phyloP scores from a whole-genome alignment of 345 rosid species.

The Barbarea vulgaris region DNA sequence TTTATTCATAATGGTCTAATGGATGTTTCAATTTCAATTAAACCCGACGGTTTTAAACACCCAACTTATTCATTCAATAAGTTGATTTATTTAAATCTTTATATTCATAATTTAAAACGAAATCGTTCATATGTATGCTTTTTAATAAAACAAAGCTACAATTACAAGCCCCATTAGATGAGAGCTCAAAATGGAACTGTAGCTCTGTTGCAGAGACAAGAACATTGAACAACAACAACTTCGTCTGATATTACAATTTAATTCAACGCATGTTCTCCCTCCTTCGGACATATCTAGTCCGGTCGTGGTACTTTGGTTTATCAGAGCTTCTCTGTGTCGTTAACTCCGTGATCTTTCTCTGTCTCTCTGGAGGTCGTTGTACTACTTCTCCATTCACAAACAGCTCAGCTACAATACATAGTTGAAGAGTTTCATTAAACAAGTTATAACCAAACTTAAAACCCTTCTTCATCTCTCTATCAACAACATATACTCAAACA shows the following conservation, averaged over 20 bases:
- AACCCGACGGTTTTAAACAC: neutral
- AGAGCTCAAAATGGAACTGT: neutral
- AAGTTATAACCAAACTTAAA: neutral
- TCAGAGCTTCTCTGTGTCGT: constrained; percentile 81
- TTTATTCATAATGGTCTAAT: too few relatives aligned
- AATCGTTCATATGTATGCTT: neutral
- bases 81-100: neutral
- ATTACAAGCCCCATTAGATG: neutral
- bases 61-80: neutral
- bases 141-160: constrained; percentile 5
- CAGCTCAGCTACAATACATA: constrained; percentile 69
- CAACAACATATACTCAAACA: neutral
- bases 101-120: neutral
- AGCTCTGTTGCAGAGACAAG: neutral
- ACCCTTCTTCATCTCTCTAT: neutral
- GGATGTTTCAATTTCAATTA: neutral
- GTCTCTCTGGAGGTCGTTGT: constrained; percentile 88
- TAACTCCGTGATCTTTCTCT: constrained; percentile 81
- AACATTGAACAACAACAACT: neutral
- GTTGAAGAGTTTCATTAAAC: neutral
- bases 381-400: constrained; percentile 91
- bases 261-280: constrained; percentile 59
- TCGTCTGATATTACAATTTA: neutral
- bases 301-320: constrained; percentile 90
- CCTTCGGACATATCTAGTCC: constrained; percentile 81